Base-by-base conservation (phyloP, 23 red algal genomes). In the Gracilaria domingensis region DNA sequence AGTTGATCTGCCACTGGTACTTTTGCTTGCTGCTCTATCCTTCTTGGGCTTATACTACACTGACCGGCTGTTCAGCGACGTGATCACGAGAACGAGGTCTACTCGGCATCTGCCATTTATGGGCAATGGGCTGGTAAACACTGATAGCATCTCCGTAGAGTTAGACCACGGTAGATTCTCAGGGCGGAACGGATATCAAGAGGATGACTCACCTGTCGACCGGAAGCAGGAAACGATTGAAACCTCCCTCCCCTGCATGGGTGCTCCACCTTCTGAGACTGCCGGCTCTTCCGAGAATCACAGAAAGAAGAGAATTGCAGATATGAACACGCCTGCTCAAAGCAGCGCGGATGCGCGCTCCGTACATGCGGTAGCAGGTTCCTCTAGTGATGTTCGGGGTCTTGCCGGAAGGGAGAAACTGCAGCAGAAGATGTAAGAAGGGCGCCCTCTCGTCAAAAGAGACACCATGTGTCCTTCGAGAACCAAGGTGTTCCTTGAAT, bases 41-140 rank as follows among this genome's bases (percentile, higher is more conserved):
- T n/a, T n/a, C n/a, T n/a, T n/a, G n/a, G n/a, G n/a, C n/a, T n/a
- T n/a, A n/a, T n/a, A n/a, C n/a, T n/a, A n/a, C n/a, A n/a, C n/a
- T n/a, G n/a, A n/a, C n/a, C n/a, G n/a, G n/a, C n/a, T n/a, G n/a
- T n/a, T n/a, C n/a, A n/a, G n/a, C n/a, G n/a, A n/a, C n/a, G 72
- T 77, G 39, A 77, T 77, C 72, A 77, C 72, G 39, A 77, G 72
- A 50, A 77, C 72, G 49, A 42, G 72, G 20, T 77, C 72, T 17
- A 20, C 40, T 51, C 72, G 50, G 72, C 72, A 77, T 50, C 50
- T 77, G 39, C 28, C 72, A 7, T 77, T 42, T 0, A 77, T 77
- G 38, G 49, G 40, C 20, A 23, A 42, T 18, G 39, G 72, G 20
- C 42, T 4, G 8, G 3, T 17, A 30, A 77, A 8, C 28, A 6